Conservation (phyloP, 1,284 basidiomycete species). For the Grifola frondosa region DNA sequence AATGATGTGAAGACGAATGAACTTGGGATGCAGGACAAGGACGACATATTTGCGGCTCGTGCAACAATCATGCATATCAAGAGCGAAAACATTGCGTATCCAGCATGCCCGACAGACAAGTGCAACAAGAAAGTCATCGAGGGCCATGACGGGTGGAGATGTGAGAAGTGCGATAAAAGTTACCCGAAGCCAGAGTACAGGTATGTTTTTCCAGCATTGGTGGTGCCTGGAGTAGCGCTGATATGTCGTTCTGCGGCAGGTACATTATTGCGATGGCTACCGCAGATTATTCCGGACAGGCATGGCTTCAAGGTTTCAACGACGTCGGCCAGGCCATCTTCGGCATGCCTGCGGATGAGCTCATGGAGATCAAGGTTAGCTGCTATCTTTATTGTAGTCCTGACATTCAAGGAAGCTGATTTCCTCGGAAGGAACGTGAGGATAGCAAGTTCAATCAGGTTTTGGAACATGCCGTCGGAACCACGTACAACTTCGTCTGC, state of each 20-base stretch:
- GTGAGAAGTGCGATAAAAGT: slow-evolving; percentile 89
- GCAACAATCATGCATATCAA: slow-evolving; percentile 93
- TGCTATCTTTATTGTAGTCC: not conserved
- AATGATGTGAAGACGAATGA: slow-evolving; percentile 82
- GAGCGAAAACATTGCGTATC: slow-evolving; percentile 84
- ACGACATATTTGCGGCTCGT: slow-evolving; percentile 80
- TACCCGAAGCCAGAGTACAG: slow-evolving; percentile 80
- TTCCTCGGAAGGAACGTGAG: slow-evolving; percentile 55
- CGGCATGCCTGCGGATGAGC: slow-evolving; percentile 78
- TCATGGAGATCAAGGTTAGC: slow-evolving; percentile 70
- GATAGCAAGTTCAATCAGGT: slow-evolving; percentile 62
- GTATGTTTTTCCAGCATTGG: slow-evolving; percentile 45
- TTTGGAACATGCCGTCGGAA: slow-evolving; percentile 67
- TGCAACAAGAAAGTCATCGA: slow-evolving; percentile 94
- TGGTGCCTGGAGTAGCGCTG: not conserved
- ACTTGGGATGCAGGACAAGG: slow-evolving; percentile 77
- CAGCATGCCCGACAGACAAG: slow-evolving; percentile 79
- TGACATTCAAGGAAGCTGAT: slow-evolving; percentile 6
- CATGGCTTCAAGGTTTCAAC: slow-evolving; percentile 96
- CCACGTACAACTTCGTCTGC: slow-evolving; percentile 82
- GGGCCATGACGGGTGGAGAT: slow-evolving; percentile 75
- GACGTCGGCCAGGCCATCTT: slow-evolving; percentile 83
- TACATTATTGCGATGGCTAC: slow-evolving; percentile 91
- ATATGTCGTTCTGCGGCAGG: slow-evolving; percentile 39
- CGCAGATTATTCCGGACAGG: slow-evolving; percentile 85